Percentiles rank a stretch among this genome's conserved stretches.
phyloP scores from a whole-genome alignment of 495 filamentous ascomycete species.

The Penicillium taxi region DNA sequence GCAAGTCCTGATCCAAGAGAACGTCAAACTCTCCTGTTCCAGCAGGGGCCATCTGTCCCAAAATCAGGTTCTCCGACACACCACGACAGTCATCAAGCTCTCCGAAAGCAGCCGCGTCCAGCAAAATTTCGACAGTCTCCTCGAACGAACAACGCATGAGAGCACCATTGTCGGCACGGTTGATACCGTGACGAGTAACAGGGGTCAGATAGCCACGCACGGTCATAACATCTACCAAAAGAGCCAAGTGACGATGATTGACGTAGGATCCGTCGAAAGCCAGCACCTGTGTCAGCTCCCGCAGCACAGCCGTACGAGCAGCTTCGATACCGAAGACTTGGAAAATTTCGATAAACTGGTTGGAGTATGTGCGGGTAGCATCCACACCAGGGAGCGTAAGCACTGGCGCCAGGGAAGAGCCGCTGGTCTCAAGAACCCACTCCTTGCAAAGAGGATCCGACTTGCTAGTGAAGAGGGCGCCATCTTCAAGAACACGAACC shows the following conservation, averaged over 20 bases:
- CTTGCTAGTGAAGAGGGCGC: slow-evolving; percentile 60
- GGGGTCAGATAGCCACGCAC: slow-evolving; percentile 87
- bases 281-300: slow-evolving; percentile 82
- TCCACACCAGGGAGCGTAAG: slow-evolving; percentile 84
- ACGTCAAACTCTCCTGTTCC: slow-evolving; percentile 94
- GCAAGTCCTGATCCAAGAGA: slow-evolving; percentile 85
- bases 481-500: slow-evolving; percentile 54
- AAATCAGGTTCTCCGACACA: slow-evolving; percentile 97
- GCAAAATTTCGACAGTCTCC: slow-evolving; percentile 95
- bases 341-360: slow-evolving; percentile 89
- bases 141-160: slow-evolving; percentile 99
- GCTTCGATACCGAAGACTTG: slow-evolving; percentile 95
- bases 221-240: slow-evolving; percentile 98
- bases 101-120: slow-evolving; percentile 87
- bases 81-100: slow-evolving; percentile 96
- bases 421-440: slow-evolving; percentile 91
- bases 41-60: slow-evolving; percentile 92
- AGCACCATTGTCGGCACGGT: slow-evolving; percentile 92
- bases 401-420: slow-evolving; percentile 74
- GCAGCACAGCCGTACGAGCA: slow-evolving; percentile 72
- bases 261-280: slow-evolving; percentile 98
- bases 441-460: slow-evolving; percentile 68
- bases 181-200: slow-evolving; percentile 97
- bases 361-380: slow-evolving; percentile 80
- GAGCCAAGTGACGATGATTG: slow-evolving; percentile 93